These are phyloP conservation scores for Middelhovenomyces tepae DNA, from an alignment of 805 yeast genomes.

Conservation along the genomic window DNA sequence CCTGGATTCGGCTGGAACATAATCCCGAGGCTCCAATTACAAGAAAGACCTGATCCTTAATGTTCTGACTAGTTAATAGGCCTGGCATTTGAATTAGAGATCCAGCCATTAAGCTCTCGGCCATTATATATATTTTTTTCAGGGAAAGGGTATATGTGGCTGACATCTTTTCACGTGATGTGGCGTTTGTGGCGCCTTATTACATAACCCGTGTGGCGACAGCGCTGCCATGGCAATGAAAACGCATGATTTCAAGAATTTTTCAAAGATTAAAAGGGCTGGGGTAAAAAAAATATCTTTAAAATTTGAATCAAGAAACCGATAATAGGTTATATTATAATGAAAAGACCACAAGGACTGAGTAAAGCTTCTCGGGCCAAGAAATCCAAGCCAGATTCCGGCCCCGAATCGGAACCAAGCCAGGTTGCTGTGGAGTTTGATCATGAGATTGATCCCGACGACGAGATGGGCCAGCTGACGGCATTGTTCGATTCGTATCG, in stretches of 20 bases:
- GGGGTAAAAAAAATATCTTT: too few species aligned
- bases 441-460: conserved; percentile 63
- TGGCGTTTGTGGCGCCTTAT: too few species aligned
- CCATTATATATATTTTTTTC: too few species aligned
- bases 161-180: conserved; percentile 8
- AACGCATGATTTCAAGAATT: too few species aligned
- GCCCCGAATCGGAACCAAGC: conserved; percentile 4
- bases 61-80: conserved; percentile 13
- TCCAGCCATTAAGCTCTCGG: too few species aligned
- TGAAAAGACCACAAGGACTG: conserved; percentile 58
- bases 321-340: conserved; percentile 42
- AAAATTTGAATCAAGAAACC: too few species aligned
- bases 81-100: conserved; percentile 5
- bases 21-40: conserved; percentile 44
- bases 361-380: conserved; percentile 48
- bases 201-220: too few species aligned
- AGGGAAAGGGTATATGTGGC: conserved; percentile 2
- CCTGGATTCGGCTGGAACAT: conserved; percentile 40
- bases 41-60: conserved; percentile 43
- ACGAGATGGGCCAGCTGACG: conserved; percentile 66
- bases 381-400: conserved; percentile 28
- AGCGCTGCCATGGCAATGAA: too few species aligned
- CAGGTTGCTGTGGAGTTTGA: conserved; percentile 59
- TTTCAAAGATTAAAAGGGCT: too few species aligned
- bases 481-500: conserved; percentile 65